Base-by-base conservation (phyloP, 2,329 filamentous ascomycete genomes). In the Penicillium olsonii region DNA sequence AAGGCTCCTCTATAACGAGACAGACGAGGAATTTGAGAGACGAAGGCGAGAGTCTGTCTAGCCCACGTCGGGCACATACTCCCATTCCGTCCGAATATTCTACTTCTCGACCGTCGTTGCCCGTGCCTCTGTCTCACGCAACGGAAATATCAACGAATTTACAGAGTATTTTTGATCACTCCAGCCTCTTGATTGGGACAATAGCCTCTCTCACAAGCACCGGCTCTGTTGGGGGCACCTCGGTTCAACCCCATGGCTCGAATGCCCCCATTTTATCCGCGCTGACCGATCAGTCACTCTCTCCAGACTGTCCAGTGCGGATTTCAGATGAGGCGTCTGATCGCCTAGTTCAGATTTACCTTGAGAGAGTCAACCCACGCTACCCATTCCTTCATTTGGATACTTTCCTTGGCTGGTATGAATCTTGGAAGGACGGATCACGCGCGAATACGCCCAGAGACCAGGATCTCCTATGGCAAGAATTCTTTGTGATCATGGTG, bases 401-500 rank as follows among this genome's bases (percentile, higher is more conserved):
- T 17, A 52, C 48, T 14, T 56, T 56, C 18, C 12, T 49, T 7
- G 27, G 31, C 12, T 56, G 54, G 54, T 54, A 54, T 35, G 24
- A 40, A 35, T 52, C 45, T 2, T 56, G 54, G 54, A 56, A 56
- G n/a, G 15, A 37, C 22, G 26, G 24, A 9, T 35, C 39, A 6
- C 19, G 34, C 3, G 26, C 12, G 9, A 22, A 42, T n/a, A 38
- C 15, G 8, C n/a, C 19, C 1, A 24, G 34, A 7, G 12, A 39
- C 18, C 35, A 44, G 14, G 38, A 27, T 17, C 37, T 38, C 12
- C 26, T 45, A 52, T 56, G 54, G 54, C 49, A 50, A 37, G 46
- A 44, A n/a, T 56, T 52, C 20, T 56, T 56, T 33, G 42, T 54
- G 5, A 48, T 31, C 18, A 56, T 56, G 52, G 54, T 56, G 51